Evolutionary conservation across 805 yeast species (phyloP).

Genomic region (Candida insectorum): DNA sequence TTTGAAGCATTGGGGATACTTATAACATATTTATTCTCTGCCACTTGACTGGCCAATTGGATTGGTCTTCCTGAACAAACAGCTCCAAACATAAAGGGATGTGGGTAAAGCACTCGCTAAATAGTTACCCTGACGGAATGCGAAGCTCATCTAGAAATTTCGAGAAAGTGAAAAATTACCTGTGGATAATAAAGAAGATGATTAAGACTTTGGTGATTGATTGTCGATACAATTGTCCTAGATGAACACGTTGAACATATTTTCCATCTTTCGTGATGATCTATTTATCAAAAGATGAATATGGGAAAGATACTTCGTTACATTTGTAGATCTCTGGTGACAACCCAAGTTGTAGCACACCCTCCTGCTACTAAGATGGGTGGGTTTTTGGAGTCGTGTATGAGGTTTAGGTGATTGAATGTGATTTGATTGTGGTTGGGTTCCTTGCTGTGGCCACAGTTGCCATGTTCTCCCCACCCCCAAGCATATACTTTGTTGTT

Average conservation of each 20-base stretch:
- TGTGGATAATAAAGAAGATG: conserved; percentile 12
- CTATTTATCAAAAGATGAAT: conserved; percentile 57
- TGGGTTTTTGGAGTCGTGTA: conserved; percentile 28
- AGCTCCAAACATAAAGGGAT: conserved; percentile 60
- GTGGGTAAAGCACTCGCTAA: neutral
- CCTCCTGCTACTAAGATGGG: conserved; percentile 52
- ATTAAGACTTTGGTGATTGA: conserved; percentile 4
- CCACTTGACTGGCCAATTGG: conserved; percentile 61
- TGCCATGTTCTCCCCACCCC: conserved; percentile 99
- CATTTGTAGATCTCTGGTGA: conserved; percentile 38
- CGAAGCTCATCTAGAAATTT: conserved; percentile 2
- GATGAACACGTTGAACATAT: conserved; percentile 69
- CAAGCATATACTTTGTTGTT: conserved; percentile 56
- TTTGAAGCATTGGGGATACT: conserved; percentile 59
- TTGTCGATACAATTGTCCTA: conserved; percentile 64
- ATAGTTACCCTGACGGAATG: conserved; percentile 6
- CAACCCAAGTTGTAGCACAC: conserved; percentile 68
- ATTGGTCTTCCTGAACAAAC: conserved; percentile 71
- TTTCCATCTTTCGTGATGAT: conserved; percentile 60
- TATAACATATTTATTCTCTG: conserved; percentile 62
- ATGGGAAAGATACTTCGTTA: conserved; percentile 75
- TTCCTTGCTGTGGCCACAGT: conserved; percentile 56
- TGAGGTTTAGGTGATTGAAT: conserved; percentile 31
- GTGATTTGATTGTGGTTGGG: conserved; percentile 25
- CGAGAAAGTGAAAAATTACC: neutral